Conservation (phyloP, 2,329 filamentous ascomycete species). For the Alternaria gansuensis region DNA sequence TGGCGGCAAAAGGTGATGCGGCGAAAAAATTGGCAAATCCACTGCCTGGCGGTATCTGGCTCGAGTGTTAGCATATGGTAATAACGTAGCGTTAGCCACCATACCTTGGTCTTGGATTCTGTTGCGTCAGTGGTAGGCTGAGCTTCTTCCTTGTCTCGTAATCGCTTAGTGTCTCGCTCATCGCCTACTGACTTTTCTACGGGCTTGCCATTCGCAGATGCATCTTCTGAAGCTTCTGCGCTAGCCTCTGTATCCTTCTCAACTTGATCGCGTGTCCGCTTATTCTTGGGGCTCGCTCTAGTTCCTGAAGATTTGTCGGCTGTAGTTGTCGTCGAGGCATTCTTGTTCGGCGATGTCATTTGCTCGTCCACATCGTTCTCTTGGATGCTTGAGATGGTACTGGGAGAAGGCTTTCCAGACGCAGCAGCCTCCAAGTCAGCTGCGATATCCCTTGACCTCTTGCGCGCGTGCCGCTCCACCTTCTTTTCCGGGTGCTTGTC, state of each 20-base stretch:
- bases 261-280: constrained; percentile 55
- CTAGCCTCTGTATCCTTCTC: constrained; percentile 27
- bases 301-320: constrained; percentile 19
- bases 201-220: constrained; percentile 27
- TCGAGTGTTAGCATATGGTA: constrained; percentile 21
- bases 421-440: constrained; percentile 32
- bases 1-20: constrained; percentile 59
- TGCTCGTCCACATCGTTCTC: constrained; percentile 44
- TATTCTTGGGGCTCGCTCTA: constrained; percentile 59
- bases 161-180: constrained; percentile 50
- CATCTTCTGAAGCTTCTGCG: constrained; percentile 23
- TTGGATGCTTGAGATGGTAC: constrained; percentile 41
- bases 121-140: constrained; percentile 29
- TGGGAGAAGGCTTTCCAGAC: constrained; percentile 47
- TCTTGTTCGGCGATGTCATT: constrained; percentile 37
- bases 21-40: constrained; percentile 58
- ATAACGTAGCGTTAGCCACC: constrained; percentile 5
- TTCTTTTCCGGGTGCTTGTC: constrained; percentile 47
- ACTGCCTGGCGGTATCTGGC: constrained; percentile 49
- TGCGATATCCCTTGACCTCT: constrained; percentile 58
- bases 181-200: constrained; percentile 32
- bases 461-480: constrained; percentile 55
- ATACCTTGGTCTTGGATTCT: constrained; percentile 39
- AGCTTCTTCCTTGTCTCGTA: constrained; percentile 45
- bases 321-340: constrained; percentile 8